phyloP scores from a whole-genome alignment of 768 basidiomycete genomes.

The Xerocomus potaroensis region DNA sequence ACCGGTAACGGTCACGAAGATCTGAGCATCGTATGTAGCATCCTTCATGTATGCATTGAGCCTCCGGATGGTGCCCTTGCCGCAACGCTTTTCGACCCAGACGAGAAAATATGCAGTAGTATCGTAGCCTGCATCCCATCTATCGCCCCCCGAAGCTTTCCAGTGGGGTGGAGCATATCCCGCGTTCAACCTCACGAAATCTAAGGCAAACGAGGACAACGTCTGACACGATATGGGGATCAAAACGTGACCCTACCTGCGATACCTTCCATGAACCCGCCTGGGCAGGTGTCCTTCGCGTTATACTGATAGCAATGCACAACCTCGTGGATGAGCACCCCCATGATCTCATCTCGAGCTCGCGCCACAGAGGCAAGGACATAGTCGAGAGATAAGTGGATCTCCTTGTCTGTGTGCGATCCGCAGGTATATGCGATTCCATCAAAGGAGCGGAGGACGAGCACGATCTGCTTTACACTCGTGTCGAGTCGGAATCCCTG shows the following conservation, averaged over 20 bases:
- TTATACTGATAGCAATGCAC: constrained; percentile 79
- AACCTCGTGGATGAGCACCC: constrained; percentile 71
- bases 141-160: constrained; percentile 42
- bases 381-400: constrained; percentile 68
- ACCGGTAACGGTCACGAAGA: constrained; percentile 55
- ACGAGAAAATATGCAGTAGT: constrained; percentile 71
- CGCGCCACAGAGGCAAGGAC: constrained; percentile 41
- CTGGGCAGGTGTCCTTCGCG: constrained; percentile 54
- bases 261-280: constrained; percentile 74
- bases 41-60: constrained; percentile 55
- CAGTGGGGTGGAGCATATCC: constrained; percentile 68
- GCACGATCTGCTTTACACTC: constrained; percentile 51
- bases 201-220: constrained; percentile 31
- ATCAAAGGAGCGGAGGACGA: constrained; percentile 61
- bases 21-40: constrained; percentile 42
- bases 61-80: constrained; percentile 49
- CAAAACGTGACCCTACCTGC: constrained; percentile 49
- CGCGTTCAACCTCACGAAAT: constrained; percentile 65
- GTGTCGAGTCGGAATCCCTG: constrained; percentile 7
- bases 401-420: constrained; percentile 57
- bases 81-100: constrained; percentile 55
- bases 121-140: constrained; percentile 77
- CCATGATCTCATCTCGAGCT: constrained; percentile 58
- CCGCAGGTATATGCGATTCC: constrained; percentile 71
- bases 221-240: background rate